Percentiles rank a stretch among this genome's conserved stretches.
Evolutionary conservation across 2,329 filamentous ascomycete species (phyloP).

Genomic region (Fusarium goolgardi): DNA sequence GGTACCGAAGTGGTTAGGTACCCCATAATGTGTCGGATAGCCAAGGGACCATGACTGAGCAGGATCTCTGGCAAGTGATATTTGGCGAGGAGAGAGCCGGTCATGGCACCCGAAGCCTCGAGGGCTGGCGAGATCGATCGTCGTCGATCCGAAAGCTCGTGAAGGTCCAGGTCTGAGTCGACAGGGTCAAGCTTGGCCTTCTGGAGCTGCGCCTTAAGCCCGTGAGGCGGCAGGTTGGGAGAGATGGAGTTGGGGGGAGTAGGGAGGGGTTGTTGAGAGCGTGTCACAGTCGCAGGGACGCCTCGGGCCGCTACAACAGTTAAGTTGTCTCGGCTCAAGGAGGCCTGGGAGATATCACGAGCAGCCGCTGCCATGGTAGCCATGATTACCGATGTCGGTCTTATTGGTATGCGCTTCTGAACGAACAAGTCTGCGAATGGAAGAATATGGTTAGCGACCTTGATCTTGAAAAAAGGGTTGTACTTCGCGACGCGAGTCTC

Average conservation of each 20-base stretch:
- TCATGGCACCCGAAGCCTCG: constrained; percentile 86
- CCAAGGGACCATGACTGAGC: constrained; percentile 87
- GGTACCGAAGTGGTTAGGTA: constrained; percentile 94
- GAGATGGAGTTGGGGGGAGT: constrained; percentile 97
- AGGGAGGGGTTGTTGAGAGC: constrained; percentile 74
- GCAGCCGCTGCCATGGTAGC: constrained; percentile 74
- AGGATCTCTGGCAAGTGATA: constrained; percentile 92
- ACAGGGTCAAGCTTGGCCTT: constrained; percentile 71
- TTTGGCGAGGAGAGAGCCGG: constrained; percentile 84
- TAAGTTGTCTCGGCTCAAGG: constrained; percentile 75
- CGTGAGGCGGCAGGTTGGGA: constrained; percentile 84
- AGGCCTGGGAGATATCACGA: constrained; percentile 74
- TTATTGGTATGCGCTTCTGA: constrained; percentile 57
- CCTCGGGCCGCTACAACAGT: constrained; percentile 76
- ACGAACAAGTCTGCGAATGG: constrained; percentile 56
- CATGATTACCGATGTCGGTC: constrained; percentile 62
- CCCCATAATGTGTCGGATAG: constrained; percentile 95
- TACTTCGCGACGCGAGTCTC: constrained; percentile 27
- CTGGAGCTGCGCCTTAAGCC: constrained; percentile 75
- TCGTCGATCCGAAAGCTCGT: constrained; percentile 63
- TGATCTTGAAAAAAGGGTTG: constrained; percentile 6
- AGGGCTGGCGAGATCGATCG: constrained; percentile 61
- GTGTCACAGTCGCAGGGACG: constrained; percentile 70
- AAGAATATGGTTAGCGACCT: constrained; percentile 34
- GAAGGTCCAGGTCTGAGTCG: constrained; percentile 89